Base-by-base conservation (phyloP, 2,329 filamentous ascomycete genomes). In the Ceratocystis variospora region DNA sequence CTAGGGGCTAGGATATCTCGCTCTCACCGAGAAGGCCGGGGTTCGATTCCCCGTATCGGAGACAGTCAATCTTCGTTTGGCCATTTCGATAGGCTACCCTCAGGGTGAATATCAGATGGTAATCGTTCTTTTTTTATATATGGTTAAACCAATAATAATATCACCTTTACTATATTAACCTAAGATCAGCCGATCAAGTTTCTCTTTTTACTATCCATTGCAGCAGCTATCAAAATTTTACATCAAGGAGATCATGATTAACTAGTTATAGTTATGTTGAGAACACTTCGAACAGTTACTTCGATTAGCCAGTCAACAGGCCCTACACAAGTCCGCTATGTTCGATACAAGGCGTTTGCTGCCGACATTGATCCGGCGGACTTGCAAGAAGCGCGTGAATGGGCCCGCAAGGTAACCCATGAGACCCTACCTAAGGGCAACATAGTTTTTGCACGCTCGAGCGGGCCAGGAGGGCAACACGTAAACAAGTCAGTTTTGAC, bases 401-500 rank as follows among this genome's bases (percentile, higher is more conserved):
- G 83, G 83, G 76, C 76, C 61, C 70, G 75, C 61, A 74, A 75
- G 0, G 81, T 83, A 68, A 73, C 75, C 7, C 69, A 74, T 41
- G 73, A 72, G 48, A 74, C 71, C 25, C 71, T 85, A 1, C 83
- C 83, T 15, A 77, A 74, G 65, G 83, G 81, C 7, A 78, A 73
- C 57, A 84, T 80, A 4, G 79, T 75, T 10, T 85, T 78, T 71
- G 78, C 83, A 1, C 77, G 83, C n/a, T 84, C 83, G 2, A 84
- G 81, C 70, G 83, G 83, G 0, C 82, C 83, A 1, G 83, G 83
- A 12, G 83, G 83, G 1, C 83, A 85, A 70, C 81, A 85, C 71
- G 82, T 85, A 41, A 85, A 85, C 71, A 85, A 85, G 83, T 85
- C 71, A 64, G 78, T 72, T 33, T 1, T 41, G 25, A 10, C 12